Evolutionary conservation across 768 basidiomycete species (phyloP).

Genomic region (Leucogyrophana mollusca): DNA sequence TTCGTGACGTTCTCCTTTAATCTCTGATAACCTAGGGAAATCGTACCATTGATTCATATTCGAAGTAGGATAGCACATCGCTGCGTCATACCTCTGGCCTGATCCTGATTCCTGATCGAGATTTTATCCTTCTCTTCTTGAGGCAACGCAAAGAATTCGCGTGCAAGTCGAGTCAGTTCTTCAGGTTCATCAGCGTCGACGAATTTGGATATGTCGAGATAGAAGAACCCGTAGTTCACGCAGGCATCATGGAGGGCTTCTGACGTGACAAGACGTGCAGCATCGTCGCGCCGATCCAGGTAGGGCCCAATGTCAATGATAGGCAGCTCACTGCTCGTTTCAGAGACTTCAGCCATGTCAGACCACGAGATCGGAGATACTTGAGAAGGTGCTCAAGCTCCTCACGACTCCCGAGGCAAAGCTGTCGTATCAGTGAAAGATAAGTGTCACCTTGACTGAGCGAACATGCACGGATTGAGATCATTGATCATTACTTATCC

Average conservation of each 20-base stretch:
- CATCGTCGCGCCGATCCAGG: constrained; percentile 33
- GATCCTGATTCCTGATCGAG: constrained; percentile 65
- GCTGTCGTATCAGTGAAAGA: too few species aligned
- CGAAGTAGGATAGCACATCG: neutral
- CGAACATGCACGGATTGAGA: neutral
- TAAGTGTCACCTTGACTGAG: too few species aligned
- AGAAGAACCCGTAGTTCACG: constrained; percentile 85
- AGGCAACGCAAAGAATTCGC: constrained; percentile 70
- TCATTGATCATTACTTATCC: too few species aligned
- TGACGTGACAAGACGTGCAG: constrained; percentile 42
- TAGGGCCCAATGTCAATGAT: constrained; percentile 75
- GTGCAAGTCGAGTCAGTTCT: constrained; percentile 61
- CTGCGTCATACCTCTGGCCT: constrained; percentile 62
- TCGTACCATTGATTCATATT: neutral
- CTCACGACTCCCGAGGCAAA: too few species aligned
- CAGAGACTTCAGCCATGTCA: too few species aligned
- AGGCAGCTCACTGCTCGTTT: constrained; percentile 41
- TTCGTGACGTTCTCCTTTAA: constrained; percentile 86
- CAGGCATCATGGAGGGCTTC: constrained; percentile 72
- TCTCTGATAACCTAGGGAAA: constrained; percentile 65
- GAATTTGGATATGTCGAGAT: constrained; percentile 68
- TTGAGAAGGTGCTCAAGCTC: too few species aligned
- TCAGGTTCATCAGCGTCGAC: constrained; percentile 58
- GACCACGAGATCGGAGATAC: too few species aligned
- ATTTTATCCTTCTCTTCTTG: constrained; percentile 79